Conservation (phyloP, 768 basidiomycete species). For the Russula lepida region DNA sequence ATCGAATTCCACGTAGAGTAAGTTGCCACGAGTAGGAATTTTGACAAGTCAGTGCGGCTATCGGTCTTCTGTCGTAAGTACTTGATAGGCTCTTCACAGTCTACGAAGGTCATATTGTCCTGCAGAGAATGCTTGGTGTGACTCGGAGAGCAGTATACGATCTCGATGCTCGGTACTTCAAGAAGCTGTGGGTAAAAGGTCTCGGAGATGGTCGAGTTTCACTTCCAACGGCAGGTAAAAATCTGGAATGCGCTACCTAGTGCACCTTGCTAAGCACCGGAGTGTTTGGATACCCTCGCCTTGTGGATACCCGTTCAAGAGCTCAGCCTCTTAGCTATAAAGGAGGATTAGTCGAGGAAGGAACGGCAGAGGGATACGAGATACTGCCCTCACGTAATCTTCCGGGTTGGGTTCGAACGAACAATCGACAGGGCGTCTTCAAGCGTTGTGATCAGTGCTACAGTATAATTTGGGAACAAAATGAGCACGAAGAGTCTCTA, state of each 20-base stretch:
- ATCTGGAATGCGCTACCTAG: too few species aligned
- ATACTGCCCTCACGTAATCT: not conserved
- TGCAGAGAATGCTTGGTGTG: not conserved
- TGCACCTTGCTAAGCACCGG: too few species aligned
- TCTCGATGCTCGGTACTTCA: not conserved
- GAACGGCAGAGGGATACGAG: not conserved
- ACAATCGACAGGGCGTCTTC: not conserved
- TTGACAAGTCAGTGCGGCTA: not conserved
- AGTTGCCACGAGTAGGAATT: not conserved
- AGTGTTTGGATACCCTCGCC: too few species aligned
- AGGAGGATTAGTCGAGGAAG: not conserved
- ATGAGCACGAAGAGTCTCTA: not conserved
- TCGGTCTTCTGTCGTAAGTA: not conserved
- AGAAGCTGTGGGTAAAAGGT: too few species aligned
- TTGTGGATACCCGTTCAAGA: too few species aligned
- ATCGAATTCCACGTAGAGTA: not conserved
- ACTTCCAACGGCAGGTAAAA: too few species aligned
- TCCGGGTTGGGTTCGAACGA: not conserved
- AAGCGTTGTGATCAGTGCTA: not conserved
- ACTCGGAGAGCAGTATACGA: too few species aligned
- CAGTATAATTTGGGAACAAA: not conserved
- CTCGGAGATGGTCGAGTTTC: not conserved
- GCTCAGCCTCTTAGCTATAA: too few species aligned
- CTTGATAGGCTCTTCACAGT: not conserved
- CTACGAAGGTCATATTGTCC: not conserved